Conservation (phyloP, 306 rosid genomes). For the Lagenaria siceraria region DNA sequence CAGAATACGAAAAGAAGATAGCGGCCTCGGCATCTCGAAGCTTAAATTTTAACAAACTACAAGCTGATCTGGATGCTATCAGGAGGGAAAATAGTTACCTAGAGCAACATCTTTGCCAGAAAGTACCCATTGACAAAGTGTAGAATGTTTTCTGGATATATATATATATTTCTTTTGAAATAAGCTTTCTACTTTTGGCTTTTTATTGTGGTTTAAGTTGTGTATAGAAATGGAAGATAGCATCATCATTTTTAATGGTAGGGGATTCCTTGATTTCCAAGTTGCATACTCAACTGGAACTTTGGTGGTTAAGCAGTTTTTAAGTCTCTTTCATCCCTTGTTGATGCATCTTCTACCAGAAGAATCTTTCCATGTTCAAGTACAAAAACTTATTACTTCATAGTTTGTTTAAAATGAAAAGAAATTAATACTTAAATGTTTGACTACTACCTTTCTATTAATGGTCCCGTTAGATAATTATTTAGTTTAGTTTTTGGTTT, state of each 20-base stretch:
- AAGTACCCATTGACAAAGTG: not conserved
- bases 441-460: no score
- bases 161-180: no score
- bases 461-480: no score
- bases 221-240: not conserved
- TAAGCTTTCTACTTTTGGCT: not conserved
- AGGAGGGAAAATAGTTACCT: conserved; percentile 37
- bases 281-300: not conserved
- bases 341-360: not conserved
- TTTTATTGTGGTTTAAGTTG: not conserved
- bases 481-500: no score
- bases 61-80: conserved; percentile 45
- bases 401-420: not conserved
- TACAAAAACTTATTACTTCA: not conserved
- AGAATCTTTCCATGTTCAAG: not conserved
- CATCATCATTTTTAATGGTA: not conserved
- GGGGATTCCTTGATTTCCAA: not conserved
- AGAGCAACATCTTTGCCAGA: conserved; percentile 20
- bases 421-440: no score
- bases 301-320: not conserved
- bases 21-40: conserved; percentile 38
- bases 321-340: not conserved
- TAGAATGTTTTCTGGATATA: not conserved
- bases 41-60: conserved; percentile 35
- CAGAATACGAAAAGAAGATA: conserved; percentile 66